Conservation (phyloP, 2,329 filamentous ascomycete genomes). For the Sclerotinia glacialis region DNA sequence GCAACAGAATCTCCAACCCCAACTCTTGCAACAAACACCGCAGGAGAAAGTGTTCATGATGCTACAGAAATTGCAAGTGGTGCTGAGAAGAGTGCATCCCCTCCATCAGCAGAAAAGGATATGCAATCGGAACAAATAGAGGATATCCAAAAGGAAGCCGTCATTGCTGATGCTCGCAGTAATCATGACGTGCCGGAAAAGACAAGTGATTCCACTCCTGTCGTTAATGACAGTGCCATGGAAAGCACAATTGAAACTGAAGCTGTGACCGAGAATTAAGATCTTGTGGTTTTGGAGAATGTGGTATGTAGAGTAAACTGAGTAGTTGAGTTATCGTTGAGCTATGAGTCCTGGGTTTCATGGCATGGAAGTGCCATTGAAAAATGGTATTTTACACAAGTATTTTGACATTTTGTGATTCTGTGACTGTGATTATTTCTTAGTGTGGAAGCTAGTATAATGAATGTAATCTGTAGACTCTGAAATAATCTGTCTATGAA, state of each 20-base stretch:
- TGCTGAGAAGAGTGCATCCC: slow-evolving; percentile 23
- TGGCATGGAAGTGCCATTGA: not conserved
- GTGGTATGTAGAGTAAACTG: not conserved
- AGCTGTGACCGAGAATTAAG: slow-evolving; percentile 27
- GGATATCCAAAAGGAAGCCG: slow-evolving; percentile 25
- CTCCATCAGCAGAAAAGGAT: slow-evolving; percentile 26
- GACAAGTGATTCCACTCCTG: slow-evolving; percentile 25
- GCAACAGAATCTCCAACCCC: slow-evolving; percentile 29
- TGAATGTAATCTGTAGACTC: not conserved
- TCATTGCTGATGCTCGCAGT: slow-evolving; percentile 18
- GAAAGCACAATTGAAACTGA: slow-evolving; percentile 20
- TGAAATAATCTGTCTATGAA: not conserved
- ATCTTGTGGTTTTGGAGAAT: not conserved
- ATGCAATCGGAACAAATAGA: slow-evolving; percentile 24
- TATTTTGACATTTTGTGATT: not conserved
- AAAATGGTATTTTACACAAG: not conserved
- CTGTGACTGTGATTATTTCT: not conserved
- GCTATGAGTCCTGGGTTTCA: not conserved
- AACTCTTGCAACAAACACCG: slow-evolving; percentile 33
- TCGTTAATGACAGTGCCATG: slow-evolving; percentile 18
- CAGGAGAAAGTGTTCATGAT: slow-evolving; percentile 31
- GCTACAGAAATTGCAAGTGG: slow-evolving; percentile 25
- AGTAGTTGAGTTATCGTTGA: not conserved
- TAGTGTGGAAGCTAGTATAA: not conserved
- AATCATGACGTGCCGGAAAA: slow-evolving; percentile 26